Evolutionary conservation across 768 basidiomycete species (phyloP), one percentile per base, ranked within the genome.

Genomic region (Rhizopogon sp.): DNA sequence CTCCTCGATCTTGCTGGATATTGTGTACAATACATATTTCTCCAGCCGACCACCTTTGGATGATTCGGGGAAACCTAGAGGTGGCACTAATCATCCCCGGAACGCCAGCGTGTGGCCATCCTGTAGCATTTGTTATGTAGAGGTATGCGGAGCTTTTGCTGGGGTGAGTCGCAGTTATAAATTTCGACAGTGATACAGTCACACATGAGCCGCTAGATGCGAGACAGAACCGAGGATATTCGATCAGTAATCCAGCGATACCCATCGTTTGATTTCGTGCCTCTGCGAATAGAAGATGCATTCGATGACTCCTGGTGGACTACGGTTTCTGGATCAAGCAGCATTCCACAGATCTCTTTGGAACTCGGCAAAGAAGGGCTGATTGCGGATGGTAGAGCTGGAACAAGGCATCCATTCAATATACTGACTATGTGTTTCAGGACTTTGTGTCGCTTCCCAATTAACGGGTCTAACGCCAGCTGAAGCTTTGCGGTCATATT

Each of bases 241-340:
- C 70, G 69, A 16, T 60, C 65, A 1, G 63, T 76, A n/a, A 73
- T 87, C 14, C 64, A 73, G 40, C 66, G 69, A n/a, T 82, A 84
- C 53, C 67, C 71, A 5, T 72, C 69, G 35, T 71, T 86, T 57
- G 79, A 83, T 20, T 85, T 88, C 55, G 64, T 88, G 37, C 75
- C 83, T 1, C 64, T 91, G 44, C 79, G 82, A 11, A 65, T 93
- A 45, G 88, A 92, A 67, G 78, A 89, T 66, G 88, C 87, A 1
- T 93, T 93, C 62, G 83, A 87, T 63, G 65, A 66, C 16, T 60
- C 65, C 14, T 90, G 88, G 88, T 90, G 88, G 88, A 60, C 72
- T 44, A 68, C 59, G 11, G 67, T 81, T 8, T 76, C 78, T 20
- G 72, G 76, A 3, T 56, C 59, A 29, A 57, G 63, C 5, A 55